Percentiles rank a stretch among this genome's conserved stretches.
phyloP scores from a whole-genome alignment of 805 yeast genomes.

The Myxozyma nipponensis region DNA sequence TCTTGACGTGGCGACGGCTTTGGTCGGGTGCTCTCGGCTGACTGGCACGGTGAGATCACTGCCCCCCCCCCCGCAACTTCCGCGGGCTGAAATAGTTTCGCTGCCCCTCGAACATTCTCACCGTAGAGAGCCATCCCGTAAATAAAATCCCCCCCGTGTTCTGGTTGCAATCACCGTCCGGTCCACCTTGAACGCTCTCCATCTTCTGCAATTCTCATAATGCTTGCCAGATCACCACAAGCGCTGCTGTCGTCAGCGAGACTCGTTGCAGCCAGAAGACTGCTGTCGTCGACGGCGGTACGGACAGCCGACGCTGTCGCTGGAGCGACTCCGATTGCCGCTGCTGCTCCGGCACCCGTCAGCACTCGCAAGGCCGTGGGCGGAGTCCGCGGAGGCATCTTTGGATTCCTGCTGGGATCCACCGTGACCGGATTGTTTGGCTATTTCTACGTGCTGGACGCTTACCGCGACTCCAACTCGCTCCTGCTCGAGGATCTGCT shows the following conservation, averaged over 20 bases:
- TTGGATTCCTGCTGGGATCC: slow-evolving; percentile 78
- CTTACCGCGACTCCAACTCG: slow-evolving; percentile 67
- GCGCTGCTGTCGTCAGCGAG: not conserved
- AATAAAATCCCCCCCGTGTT: too few species aligned
- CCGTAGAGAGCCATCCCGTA: too few species aligned
- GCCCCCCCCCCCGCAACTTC: too few species aligned
- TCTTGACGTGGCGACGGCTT: too few species aligned
- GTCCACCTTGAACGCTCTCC: too few species aligned
- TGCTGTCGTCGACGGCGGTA: not conserved
- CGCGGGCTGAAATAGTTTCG: too few species aligned
- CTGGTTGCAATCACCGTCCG: too few species aligned
- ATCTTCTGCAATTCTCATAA: too few species aligned
- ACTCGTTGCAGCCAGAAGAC: not conserved
- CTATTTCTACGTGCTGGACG: slow-evolving; percentile 73
- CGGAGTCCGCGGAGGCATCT: slow-evolving; percentile 48
- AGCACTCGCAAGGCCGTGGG: slow-evolving; percentile 35
- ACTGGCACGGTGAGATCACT: too few species aligned
- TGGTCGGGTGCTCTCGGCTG: too few species aligned
- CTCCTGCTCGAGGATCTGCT: slow-evolving; percentile 73
- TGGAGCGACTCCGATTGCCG: not conserved
- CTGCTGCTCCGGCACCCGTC: slow-evolving; percentile 7
- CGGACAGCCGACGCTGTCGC: slow-evolving; percentile 9
- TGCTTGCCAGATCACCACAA: too few species aligned
- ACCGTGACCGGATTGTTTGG: slow-evolving; percentile 69
- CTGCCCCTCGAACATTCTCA: too few species aligned